Percentiles rank a stretch among this genome's conserved stretches.
Evolutionary conservation across 2,329 filamentous ascomycete genomes (phyloP).

Genomic region (Aspergillus sclerotialis): DNA sequence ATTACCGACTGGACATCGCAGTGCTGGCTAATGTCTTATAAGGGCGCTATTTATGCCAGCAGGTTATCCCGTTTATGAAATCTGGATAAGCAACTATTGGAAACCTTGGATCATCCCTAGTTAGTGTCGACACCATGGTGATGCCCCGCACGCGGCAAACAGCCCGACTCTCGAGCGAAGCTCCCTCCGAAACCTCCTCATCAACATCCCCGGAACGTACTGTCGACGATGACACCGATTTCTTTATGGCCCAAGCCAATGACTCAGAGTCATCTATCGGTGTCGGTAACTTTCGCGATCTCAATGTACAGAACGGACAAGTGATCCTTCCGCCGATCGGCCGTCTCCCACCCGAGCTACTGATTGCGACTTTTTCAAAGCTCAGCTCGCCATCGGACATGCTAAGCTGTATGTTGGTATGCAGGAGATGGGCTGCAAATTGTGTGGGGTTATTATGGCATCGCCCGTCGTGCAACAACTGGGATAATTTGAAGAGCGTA

Average conservation of each 20-base stretch:
- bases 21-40: not conserved
- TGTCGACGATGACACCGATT: conserved; percentile 85
- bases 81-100: not conserved
- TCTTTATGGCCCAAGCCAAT: conserved; percentile 73
- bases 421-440: conserved; percentile 85
- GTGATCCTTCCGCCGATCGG: conserved; percentile 57
- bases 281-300: conserved; percentile 68
- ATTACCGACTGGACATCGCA: too few relatives aligned
- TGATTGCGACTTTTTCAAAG: conserved; percentile 87
- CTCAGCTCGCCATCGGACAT: conserved; percentile 70
- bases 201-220: conserved; percentile 47
- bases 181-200: conserved; percentile 37
- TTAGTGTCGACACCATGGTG: conserved; percentile 1
- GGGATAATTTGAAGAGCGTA: conserved; percentile 72
- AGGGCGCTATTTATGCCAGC: not conserved
- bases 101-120: not conserved
- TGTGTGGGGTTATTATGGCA: conserved; percentile 93
- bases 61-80: not conserved
- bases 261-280: conserved; percentile 91
- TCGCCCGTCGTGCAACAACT: conserved; percentile 81
- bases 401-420: conserved; percentile 87
- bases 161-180: conserved; percentile 32
- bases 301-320: conserved; percentile 53
- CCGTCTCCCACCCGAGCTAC: conserved; percentile 83
- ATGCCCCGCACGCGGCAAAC: conserved; percentile 33